These are phyloP conservation scores for Blastomyces silverae DNA, from an alignment of 2,329 filamentous ascomycete genomes.

Conservation along the genomic window DNA sequence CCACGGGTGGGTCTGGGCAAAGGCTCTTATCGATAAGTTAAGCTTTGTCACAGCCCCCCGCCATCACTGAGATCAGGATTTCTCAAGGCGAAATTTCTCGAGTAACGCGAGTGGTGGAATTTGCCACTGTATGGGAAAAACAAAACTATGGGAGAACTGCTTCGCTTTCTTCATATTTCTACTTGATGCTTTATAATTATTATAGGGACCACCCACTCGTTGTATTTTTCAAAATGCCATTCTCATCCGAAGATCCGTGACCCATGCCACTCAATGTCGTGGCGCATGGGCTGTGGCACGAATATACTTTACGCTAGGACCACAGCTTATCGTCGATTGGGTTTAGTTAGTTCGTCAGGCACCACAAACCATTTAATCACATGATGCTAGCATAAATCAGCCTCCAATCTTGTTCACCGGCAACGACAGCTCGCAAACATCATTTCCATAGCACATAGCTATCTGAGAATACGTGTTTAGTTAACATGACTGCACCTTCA, in stretches of 20 bases:
- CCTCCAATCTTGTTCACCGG: not conserved
- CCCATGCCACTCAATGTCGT: no score
- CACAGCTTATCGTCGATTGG: constrained; percentile 8
- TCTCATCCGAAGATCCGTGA: no score
- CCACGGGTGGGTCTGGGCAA: no score
- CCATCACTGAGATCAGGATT: not conserved
- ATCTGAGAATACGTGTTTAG: no score
- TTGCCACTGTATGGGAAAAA: no score
- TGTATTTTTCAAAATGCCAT: no score
- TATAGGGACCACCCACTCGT: not conserved
- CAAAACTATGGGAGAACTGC: no score
- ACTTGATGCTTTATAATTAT: not conserved
- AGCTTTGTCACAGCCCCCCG: not conserved
- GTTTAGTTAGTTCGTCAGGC: constrained; percentile 3
- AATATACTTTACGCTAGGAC: not conserved
- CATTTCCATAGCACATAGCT: no score
- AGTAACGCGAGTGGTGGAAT: no score
- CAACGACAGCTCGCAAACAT: no score
- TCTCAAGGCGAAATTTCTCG: not conserved
- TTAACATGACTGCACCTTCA: no score
- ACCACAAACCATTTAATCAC: not conserved
- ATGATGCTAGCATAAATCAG: not conserved
- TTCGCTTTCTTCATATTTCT: not conserved
- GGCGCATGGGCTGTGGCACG: no score
- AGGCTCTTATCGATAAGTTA: not conserved